Conservation (phyloP, 139 green algal species). For the Coelastrella sp. region DNA sequence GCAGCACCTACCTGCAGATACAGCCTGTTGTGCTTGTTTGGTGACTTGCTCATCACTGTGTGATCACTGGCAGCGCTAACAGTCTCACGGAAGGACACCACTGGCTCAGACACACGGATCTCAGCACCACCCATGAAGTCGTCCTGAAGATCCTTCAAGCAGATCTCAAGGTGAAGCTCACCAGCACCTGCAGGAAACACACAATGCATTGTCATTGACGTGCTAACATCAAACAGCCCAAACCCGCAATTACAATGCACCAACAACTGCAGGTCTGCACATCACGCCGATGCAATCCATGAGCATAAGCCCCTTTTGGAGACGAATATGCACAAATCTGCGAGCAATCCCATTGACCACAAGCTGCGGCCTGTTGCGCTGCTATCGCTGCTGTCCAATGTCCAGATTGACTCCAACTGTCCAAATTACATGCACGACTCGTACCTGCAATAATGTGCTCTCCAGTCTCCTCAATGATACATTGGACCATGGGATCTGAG, state of each 20-base stretch:
- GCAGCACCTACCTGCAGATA: constrained; percentile 93
- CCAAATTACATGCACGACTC: background rate
- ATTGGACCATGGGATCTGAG: constrained; percentile 99
- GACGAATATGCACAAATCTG: too few species aligned
- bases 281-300: too few species aligned
- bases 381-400: too few species aligned
- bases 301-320: too few species aligned
- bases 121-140: constrained; percentile 99
- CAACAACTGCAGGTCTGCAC: too few species aligned
- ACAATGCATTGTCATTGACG: too few species aligned
- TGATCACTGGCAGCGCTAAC: constrained; percentile 88
- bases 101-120: constrained; percentile 91
- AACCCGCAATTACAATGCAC: too few species aligned
- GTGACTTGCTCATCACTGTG: constrained; percentile 98
- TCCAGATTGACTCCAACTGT: too few species aligned
- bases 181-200: constrained; percentile 25
- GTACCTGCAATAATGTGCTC: constrained; percentile 98
- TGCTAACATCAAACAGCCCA: too few species aligned
- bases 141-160: constrained; percentile 99
- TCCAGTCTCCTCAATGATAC: constrained; percentile 98
- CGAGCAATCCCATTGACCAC: too few species aligned
- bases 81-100: constrained; percentile 99
- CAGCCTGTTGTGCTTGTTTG: constrained; percentile 99
- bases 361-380: background rate
- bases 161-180: constrained; percentile 92